A percentile compares a stretch with the other conserved stretches of the same genome.
These are phyloP conservation scores for Penicillium parvum DNA, from an alignment of 495 filamentous ascomycete species.

Conservation along the genomic window DNA sequence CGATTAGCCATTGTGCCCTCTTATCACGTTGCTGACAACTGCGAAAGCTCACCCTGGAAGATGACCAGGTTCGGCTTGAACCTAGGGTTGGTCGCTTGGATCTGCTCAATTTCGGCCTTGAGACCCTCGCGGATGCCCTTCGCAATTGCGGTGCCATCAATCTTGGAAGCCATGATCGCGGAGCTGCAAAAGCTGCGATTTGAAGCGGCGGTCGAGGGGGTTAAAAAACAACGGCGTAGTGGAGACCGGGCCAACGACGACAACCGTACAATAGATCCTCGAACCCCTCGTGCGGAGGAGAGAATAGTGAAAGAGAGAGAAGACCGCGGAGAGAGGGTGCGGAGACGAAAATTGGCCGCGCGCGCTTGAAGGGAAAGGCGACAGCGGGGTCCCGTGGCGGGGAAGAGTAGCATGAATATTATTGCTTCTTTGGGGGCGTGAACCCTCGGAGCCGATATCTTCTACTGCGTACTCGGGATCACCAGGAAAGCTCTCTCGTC, in stretches of 20 bases:
- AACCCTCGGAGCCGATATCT: constrained; percentile 20
- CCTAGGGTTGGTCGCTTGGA: constrained; percentile 74
- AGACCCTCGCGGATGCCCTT: constrained; percentile 79
- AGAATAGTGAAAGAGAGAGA: constrained; percentile 12
- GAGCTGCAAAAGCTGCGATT: constrained; percentile 44
- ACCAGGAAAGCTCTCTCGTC: constrained; percentile 8
- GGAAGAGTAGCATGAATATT: constrained; percentile 35
- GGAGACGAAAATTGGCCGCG: constrained; percentile 24
- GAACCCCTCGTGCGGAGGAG: constrained; percentile 17
- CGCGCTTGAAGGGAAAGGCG: constrained; percentile 21
- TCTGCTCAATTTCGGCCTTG: constrained; percentile 70
- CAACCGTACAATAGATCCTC: constrained; percentile 10
- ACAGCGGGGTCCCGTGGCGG: constrained; percentile 40
- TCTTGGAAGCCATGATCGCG: constrained; percentile 80
- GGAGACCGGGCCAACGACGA: constrained; percentile 13
- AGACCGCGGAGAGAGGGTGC: constrained; percentile 16
- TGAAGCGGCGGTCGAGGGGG: constrained; percentile 11
- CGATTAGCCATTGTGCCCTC: constrained; percentile 4
- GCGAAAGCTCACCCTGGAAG: constrained; percentile 67
- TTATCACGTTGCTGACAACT: not conserved
- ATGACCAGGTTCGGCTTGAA: constrained; percentile 88
- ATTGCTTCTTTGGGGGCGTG: constrained; percentile 27
- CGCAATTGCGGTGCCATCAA: constrained; percentile 94
- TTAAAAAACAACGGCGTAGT: constrained; percentile 10
- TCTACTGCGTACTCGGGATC: constrained; percentile 9